These are phyloP conservation scores for Wickerhamiella brachini DNA, from an alignment of 805 yeast species.

Conservation along the genomic window DNA sequence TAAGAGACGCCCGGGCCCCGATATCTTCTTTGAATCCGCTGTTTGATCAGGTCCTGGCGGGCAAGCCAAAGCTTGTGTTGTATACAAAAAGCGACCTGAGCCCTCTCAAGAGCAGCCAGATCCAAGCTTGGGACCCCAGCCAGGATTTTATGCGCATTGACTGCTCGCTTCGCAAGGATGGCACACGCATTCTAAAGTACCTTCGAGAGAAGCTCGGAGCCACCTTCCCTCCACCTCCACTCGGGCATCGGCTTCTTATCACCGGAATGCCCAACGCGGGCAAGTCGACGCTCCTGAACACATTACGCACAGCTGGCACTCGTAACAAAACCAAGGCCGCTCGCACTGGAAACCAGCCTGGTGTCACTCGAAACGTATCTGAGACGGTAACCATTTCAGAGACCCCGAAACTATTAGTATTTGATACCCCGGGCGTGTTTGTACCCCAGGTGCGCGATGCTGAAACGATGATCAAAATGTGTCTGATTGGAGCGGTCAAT, in stretches of 20 bases:
- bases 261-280: conserved; percentile 99
- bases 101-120: conserved; percentile 27
- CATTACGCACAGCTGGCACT: conserved; percentile 39
- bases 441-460: conserved; percentile 55
- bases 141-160: conserved; percentile 44
- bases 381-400: conserved; percentile 53
- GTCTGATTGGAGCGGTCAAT: conserved; percentile 64
- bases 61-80: conserved; percentile 43
- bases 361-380: conserved; percentile 71
- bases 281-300: conserved; percentile 74
- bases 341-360: conserved; percentile 74
- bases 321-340: conserved; percentile 47
- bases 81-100: conserved; percentile 68
- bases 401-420: conserved; percentile 49
- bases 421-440: conserved; percentile 91
- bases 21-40: conserved; percentile 65
- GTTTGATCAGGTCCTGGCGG: conserved; percentile 51
- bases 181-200: conserved; percentile 35
- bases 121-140: conserved; percentile 38
- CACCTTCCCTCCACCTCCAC: conserved; percentile 56
- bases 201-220: conserved; percentile 29
- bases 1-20: conserved; percentile 86
- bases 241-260: conserved; percentile 64
- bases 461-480: conserved; percentile 60
- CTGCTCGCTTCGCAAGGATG: conserved; percentile 38